These are phyloP conservation scores for Cyberlindnera samutprakarnensis DNA, from an alignment of 805 yeast genomes.

Conservation along the genomic window DNA sequence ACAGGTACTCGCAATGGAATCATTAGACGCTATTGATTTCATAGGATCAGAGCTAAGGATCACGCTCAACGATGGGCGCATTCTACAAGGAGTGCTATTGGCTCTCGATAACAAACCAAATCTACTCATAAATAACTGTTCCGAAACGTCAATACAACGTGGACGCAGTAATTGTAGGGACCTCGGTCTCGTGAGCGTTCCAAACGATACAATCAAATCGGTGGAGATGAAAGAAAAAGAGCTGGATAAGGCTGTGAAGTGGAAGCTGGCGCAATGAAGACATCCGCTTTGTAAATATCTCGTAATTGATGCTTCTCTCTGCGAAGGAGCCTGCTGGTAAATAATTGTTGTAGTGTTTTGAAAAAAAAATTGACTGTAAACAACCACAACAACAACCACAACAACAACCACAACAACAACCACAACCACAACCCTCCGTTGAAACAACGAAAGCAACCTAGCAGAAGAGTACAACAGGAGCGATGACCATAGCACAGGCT, in stretches of 20 bases:
- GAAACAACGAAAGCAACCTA: no score
- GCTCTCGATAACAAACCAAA: conserved; percentile 24
- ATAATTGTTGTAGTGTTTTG: no score
- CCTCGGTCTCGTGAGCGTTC: conserved; percentile 21
- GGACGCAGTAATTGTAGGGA: conserved; percentile 3
- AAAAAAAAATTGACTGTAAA: no score
- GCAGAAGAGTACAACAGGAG: no score
- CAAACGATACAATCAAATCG: conserved; percentile 7
- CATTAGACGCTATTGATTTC: conserved; percentile 14
- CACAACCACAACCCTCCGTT: no score
- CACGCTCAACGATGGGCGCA: conserved; percentile 13
- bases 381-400: no score
- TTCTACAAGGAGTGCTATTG: conserved; percentile 14
- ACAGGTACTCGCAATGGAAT: no score
- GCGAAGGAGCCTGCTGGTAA: no score
- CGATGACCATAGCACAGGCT: conserved; percentile 18
- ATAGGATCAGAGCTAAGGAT: conserved; percentile 14
- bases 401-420: no score
- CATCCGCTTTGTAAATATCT: no score
- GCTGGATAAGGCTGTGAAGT: conserved; percentile 12
- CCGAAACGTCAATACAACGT: conserved; percentile 7
- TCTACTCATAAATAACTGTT: conserved; percentile 15
- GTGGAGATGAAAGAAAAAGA: conserved; percentile 15
- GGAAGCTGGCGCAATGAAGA: no score
- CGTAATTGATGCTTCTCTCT: no score